Base-by-base conservation (phyloP, 2,329 filamentous ascomycete species). In the Fusarium sp. region DNA sequence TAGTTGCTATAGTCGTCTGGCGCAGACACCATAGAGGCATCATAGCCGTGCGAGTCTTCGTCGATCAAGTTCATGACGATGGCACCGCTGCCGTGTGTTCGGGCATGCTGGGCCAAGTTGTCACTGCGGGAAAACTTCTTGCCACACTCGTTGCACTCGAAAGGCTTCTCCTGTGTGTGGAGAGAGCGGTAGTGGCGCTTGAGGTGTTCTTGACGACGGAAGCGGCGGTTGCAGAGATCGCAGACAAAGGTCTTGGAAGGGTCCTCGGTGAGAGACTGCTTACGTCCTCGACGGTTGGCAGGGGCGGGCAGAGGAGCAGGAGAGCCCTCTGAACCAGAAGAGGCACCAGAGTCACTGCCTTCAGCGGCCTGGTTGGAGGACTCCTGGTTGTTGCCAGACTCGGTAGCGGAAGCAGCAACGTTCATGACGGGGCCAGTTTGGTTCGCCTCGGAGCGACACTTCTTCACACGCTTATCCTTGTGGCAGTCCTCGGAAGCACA, bases 101-200 rank as follows among this genome's bases (percentile, higher is more conserved):
- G 90, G 70, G 96, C 91, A 80, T 99, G 96, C 83, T 99, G 96
- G 25, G 94, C 93, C 18, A 99, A 88, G 85, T 99, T 99, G 84
- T 99, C 96, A 75, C 93, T 97, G 76, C 96, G 92, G 22, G 95
- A 98, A 84, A 98, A 99, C 86, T 97, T 98, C 91, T 99, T 99
- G 76, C 96, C 95, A 78, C 96, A 99, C 84, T 99, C 95, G 72
- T 90, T 89, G 86, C 96, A 99, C 84, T 97, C 94, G 77, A 98
- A 99, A 8, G 96, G 96, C 90, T 98, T 99, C 80, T 98, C 96
- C 78, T 97, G 92, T 2, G 96, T 99, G 86, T 99, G 96, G 49
- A 99, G 93, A 62, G 96, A 98, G 75, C 96, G 91, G 86, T 97
- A 97, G 86, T 99, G 96, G 69, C 96, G 93, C 90, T 99, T 99